Base-by-base conservation (phyloP, 371 early-diverging fungal species). In the Apophysomyces variabilis region DNA sequence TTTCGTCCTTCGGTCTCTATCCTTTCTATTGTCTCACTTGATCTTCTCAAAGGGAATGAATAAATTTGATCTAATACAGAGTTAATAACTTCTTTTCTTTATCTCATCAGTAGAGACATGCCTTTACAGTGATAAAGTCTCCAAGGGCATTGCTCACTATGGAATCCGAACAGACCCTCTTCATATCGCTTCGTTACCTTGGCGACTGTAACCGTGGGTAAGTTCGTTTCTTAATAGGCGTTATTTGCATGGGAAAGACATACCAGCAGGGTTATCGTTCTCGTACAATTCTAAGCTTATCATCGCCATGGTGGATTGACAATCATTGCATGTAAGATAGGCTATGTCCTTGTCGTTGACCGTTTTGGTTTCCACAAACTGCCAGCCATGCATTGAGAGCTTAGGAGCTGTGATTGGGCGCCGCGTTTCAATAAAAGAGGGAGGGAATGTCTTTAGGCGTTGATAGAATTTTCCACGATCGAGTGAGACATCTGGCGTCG, bases 391-490 rank as follows among this genome's bases (percentile, higher is more conserved):
- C 54, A 50, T 50, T 7, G 21, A 16, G 16, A 50, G 54, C 6
- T 50, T 9, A 18, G 54, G 54, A 7, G 54, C 21, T 7, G 18
- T 9, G 8, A 50, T n/a, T 21, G 54, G 54, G 6, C 21, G 21
- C 21, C 54, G 54, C 0, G 54, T 18, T 7, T 21, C 54, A 21
- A 21, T 11, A 50, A 50, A 50, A 26, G 21, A 50, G 0, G 54
- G 21, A 50, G 54, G 54, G 21, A 50, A 50, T 9, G 54, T 50
- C 4, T 21, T n/a, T 21, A 50, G 21, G 1, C 54, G 54, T 21
- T 50, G 8, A 21, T 50, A 50, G 9, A 50, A 50, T 50, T 50
- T 50, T 8, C 21, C 54, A 21, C 54, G 54, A 50, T 50, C 54
- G 21, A 50, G 21, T 11, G 21, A 4, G 6, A 50, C 9, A 7